Evolutionary conservation across 495 filamentous ascomycete genomes (phyloP), one percentile per base, ranked within the genome.

Genomic region (Aspergillus biplanus): DNA sequence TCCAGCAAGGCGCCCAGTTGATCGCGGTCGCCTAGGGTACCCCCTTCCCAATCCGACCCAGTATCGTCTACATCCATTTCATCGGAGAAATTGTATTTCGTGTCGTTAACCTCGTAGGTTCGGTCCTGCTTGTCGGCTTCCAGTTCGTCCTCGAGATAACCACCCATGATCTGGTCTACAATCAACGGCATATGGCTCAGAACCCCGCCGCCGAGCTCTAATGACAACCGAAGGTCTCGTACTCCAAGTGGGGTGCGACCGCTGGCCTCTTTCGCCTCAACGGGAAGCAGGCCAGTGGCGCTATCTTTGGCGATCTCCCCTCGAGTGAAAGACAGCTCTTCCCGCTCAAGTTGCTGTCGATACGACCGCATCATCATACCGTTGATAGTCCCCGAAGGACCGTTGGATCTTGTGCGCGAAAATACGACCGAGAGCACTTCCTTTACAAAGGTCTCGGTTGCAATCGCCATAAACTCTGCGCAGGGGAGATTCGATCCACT

Each of bases 401-500:
- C 91, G 68, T 97, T 97, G 61, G 83, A 86, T 59, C 91, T 83
- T 0, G 91, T 92, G 31, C 91, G 89, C 27, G 84, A 86, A 67
- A 96, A 91, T 11, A 97, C 84, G 4, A 86, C 84, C 7, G 88
- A 86, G 35, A 98, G 78, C 6, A 94, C 84, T 67, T 97, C 91
- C 76, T 97, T 98, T 62, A 98, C 88, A 69, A 89, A 97, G 0
- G 90, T 92, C 74, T 99, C 94, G 4, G 92, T 90, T 3, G 94
- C 95, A 48, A 92, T 87, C 27, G 91, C 89, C 87, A 99, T 89
- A 71, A 94, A 92, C 56, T 91, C 88, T 6, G 93, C 87, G 37
- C 91, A 91, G 33, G 91, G 86, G 6, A 87, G 71, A 7, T 85
- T 78, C 63, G 91, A 85, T 4, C 93, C 92, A 27, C 83, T 84